Conservation (phyloP, 495 filamentous ascomycete species). For the Tuber magnatum region DNA sequence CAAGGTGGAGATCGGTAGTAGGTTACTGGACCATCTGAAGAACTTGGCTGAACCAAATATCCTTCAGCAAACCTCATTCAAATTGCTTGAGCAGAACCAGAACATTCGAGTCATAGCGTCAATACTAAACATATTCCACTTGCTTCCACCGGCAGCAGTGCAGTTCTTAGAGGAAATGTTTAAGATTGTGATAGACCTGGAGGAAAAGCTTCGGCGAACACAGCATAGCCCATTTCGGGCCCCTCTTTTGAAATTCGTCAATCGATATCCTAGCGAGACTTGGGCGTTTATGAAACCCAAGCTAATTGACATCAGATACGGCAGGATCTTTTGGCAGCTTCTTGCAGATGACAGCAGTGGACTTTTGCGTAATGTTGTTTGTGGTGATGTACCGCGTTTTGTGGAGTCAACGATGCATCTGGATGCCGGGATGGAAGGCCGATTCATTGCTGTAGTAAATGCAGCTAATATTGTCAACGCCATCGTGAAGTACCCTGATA, state of each 20-base stretch:
- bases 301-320: conserved; percentile 74
- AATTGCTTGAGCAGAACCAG: conserved; percentile 79
- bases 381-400: conserved; percentile 64
- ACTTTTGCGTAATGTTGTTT: conserved; percentile 64
- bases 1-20: conserved; percentile 93
- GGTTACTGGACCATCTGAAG: conserved; percentile 86
- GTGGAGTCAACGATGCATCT: conserved; percentile 57
- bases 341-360: conserved; percentile 67
- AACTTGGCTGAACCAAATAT: conserved; percentile 71
- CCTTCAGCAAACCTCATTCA: conserved; percentile 87
- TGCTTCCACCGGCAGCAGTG: conserved; percentile 78
- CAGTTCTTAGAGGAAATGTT: conserved; percentile 84
- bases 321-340: conserved; percentile 92
- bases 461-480: conserved; percentile 77
- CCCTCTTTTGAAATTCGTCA: conserved; percentile 90
- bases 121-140: conserved; percentile 93
- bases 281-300: conserved; percentile 69
- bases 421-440: conserved; percentile 54
- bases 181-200: conserved; percentile 79
- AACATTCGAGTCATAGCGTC: conserved; percentile 89
- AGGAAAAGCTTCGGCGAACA: conserved; percentile 76
- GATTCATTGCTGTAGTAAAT: conserved; percentile 70
- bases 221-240: conserved; percentile 87
- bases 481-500: conserved; percentile 54
- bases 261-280: conserved; percentile 81